Evolutionary conservation across 441 rosid species (phyloP).

Genomic region (Pelargonium australe): DNA sequence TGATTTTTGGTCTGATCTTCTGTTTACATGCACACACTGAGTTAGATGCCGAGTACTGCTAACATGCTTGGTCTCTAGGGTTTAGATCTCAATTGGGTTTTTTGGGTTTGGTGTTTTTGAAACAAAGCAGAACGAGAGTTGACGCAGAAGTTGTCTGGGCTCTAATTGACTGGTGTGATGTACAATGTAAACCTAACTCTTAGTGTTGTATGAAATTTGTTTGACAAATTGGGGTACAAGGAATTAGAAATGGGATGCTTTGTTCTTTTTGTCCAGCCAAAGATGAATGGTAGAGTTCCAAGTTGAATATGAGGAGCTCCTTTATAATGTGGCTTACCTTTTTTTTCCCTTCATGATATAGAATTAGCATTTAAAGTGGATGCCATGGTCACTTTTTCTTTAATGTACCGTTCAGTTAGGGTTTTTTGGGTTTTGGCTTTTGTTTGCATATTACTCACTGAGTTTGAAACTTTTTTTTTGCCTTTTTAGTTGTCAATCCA

Average conservation of each 20-base stretch:
- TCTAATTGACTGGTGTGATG: not conserved
- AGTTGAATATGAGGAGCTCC: no score
- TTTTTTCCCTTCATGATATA: no score
- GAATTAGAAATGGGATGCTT: not conserved
- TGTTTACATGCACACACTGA: not conserved
- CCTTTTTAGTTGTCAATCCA: no score
- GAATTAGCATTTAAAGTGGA: no score
- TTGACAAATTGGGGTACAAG: not conserved
- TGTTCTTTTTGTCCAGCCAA: no score
- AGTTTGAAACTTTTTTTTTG: no score
- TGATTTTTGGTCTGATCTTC: not conserved
- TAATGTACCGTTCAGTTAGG: no score
- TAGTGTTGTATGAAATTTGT: not conserved
- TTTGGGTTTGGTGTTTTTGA: not conserved
- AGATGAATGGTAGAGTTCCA: no score
- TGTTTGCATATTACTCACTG: no score
- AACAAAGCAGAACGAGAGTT: not conserved
- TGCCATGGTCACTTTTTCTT: no score
- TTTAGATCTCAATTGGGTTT: constrained; percentile 16
- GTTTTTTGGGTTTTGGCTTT: no score
- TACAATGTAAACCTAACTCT: not conserved
- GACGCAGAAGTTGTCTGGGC: not conserved
- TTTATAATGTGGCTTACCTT: no score
- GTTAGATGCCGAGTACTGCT: not conserved
- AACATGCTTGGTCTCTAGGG: not conserved